phyloP scores from a whole-genome alignment of 2,329 filamentous ascomycete species.

The Colletotrichum magnum region DNA sequence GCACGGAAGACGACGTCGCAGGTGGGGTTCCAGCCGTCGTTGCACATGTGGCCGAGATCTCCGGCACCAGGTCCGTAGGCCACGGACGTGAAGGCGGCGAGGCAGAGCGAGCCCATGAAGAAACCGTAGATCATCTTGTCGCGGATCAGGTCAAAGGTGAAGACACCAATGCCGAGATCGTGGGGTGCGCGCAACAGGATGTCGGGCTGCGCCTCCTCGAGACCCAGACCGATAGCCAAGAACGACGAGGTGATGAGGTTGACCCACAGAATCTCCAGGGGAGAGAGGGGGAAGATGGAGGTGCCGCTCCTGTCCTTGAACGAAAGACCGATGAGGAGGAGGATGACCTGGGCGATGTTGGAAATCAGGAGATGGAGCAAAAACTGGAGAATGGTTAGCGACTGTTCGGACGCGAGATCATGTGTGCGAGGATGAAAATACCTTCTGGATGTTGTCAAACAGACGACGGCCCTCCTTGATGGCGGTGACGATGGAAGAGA shows the following conservation, averaged over 20 bases:
- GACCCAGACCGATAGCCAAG: conserved; percentile 79
- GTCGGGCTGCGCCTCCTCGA: conserved; percentile 78
- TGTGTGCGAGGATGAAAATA: conserved; percentile 48
- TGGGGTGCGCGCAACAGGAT: conserved; percentile 77
- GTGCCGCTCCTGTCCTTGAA: conserved; percentile 73
- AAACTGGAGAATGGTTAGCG: conserved; percentile 56
- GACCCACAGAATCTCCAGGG: conserved; percentile 82
- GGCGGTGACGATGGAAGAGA: conserved; percentile 83
- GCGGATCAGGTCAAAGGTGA: conserved; percentile 74
- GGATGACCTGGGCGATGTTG: conserved; percentile 79
- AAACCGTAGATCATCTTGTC: conserved; percentile 78
- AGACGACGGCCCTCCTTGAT: conserved; percentile 79
- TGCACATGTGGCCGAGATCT: conserved; percentile 70
- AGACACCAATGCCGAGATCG: conserved; percentile 71
- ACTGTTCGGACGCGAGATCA: conserved; percentile 10
- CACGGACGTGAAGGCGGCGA: conserved; percentile 72
- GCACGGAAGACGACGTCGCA: conserved; percentile 75
- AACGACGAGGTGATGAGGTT: conserved; percentile 82
- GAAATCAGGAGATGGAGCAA: conserved; percentile 77
- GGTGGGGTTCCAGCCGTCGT: conserved; percentile 62
- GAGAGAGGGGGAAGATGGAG: conserved; percentile 79
- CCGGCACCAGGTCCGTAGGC: conserved; percentile 67
- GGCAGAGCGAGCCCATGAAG: conserved; percentile 73
- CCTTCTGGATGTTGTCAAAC: conserved; percentile 83
- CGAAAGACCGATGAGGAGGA: conserved; percentile 76